phyloP scores from a whole-genome alignment of 2,329 filamentous ascomycete species.

The Botrytis deweyae region DNA sequence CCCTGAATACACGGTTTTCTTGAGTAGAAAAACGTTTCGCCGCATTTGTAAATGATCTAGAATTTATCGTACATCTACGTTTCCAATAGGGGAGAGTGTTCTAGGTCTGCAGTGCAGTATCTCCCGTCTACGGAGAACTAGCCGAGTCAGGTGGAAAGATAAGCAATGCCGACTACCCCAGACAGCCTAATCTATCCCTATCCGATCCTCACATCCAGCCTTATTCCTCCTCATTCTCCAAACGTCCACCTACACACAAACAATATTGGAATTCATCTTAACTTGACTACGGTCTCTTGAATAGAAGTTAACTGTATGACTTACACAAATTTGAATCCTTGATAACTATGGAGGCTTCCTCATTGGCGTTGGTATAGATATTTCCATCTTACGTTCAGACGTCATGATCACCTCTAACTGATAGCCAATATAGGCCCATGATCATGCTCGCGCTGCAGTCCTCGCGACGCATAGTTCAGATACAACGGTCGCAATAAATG shows the following conservation, averaged over 20 bases:
- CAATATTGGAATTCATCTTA: neutral
- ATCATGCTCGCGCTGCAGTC: conserved; percentile 82
- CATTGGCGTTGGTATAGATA: conserved; percentile 59
- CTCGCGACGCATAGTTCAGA: conserved; percentile 67
- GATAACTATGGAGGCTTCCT: conserved; percentile 64
- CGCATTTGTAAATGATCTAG: too few species aligned
- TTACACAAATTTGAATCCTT: neutral
- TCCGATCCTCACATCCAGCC: neutral
- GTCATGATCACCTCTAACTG: conserved; percentile 27
- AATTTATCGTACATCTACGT: too few species aligned
- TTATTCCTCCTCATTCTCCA: neutral
- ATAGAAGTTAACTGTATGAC: neutral
- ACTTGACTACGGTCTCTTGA: neutral
- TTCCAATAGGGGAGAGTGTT: neutral
- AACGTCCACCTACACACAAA: neutral
- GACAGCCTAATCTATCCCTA: conserved; percentile 1
- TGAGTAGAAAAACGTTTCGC: neutral
- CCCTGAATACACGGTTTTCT: too few species aligned
- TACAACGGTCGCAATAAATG: conserved; percentile 78
- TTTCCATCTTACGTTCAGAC: conserved; percentile 19
- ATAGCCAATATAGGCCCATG: conserved; percentile 63
- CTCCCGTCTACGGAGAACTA: neutral
- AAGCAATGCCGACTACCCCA: neutral
- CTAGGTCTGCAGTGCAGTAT: neutral
- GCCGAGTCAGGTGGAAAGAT: neutral